Base-by-base conservation (phyloP, 2,329 filamentous ascomycete genomes). In the Dactylellina parvicollis region DNA sequence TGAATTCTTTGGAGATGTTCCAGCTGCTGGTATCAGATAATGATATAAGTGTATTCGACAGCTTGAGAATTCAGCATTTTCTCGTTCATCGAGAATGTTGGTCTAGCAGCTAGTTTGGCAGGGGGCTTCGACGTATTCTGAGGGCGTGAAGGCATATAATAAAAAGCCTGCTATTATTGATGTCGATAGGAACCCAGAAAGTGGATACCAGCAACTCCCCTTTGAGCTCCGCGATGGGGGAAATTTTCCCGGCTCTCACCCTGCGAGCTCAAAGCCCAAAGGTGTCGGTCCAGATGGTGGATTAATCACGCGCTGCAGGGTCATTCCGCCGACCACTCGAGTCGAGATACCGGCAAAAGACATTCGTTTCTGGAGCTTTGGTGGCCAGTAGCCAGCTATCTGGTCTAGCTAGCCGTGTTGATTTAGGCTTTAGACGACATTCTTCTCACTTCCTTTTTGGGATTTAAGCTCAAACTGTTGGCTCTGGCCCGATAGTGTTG, bases 231-330 rank as follows among this genome's bases (percentile, higher is more conserved):
- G 14, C 18, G 18, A 22, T 46, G 22, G 26, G 66, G 46, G 62
- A 70, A 54, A 28, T 64, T 50, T 72, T 57, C 59, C 57, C 66
- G 42, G 47, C 34, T 26, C 28, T 36, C 10, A n/a, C 18, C 20
- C 50, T 24, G 36, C 36, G 14, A 34, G 28, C 32, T 8, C 30
- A 16, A 24, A 44, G 30, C 38, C 66, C 40, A 62, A 57, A 57
- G 47, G 28, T 50, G 36, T 49, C 56, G 34, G 36, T 49, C 42
- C 20, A 9, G 12, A 44, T 20, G 9, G 36, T 38, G 32, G 30
- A 46, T 72, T 72, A 72, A 72, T 72, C 66, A 72, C 66, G 66
- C 57, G 66, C 50, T 72, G 26, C 57, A 64, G 47, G 57, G 57
- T 32, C 40, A 62, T 54, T 52, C 28, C 30, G 28, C 28, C 30